These are phyloP conservation scores for Cinchona pubescens DNA, from an alignment of 257 asterid species.

Conservation along the genomic window DNA sequence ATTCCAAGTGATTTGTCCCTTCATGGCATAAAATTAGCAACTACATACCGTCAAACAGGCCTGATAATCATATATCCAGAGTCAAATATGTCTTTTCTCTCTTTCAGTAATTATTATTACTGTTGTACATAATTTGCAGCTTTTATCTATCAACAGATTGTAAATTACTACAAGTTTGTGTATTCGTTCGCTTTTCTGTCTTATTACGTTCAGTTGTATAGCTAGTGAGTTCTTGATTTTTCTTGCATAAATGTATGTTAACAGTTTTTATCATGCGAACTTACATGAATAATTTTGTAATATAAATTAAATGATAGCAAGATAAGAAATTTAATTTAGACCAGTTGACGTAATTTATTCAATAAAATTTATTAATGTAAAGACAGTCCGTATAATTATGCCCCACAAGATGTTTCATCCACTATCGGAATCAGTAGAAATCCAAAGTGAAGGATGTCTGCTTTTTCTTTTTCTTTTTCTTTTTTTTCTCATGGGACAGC, in stretches of 20 bases:
- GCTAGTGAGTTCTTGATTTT: background rate
- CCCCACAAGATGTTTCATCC: too few species aligned
- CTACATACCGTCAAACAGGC: background rate
- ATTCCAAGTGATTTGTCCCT: background rate
- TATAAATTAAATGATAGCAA: too few species aligned
- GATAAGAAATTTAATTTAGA: too few species aligned
- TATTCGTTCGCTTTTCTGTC: background rate
- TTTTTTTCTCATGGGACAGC: too few species aligned
- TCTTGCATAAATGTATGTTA: background rate
- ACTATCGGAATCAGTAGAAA: too few species aligned
- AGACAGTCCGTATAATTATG: too few species aligned
- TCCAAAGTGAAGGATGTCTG: too few species aligned
- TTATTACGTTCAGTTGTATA: background rate
- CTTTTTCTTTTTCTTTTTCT: too few species aligned
- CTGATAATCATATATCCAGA: background rate
- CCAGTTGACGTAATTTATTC: too few species aligned
- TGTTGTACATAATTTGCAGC: constrained; percentile 1
- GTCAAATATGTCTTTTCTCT: background rate
- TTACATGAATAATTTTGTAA: background rate
- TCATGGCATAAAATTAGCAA: background rate
- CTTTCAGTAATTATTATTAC: background rate
- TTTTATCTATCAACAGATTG: background rate
- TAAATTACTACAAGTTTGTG: background rate
- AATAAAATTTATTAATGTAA: too few species aligned
- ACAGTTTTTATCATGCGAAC: background rate